Percentiles rank a stretch among this genome's conserved stretches.
Conservation (phyloP, 345 rosid species). For the Lepidium aucheri region DNA sequence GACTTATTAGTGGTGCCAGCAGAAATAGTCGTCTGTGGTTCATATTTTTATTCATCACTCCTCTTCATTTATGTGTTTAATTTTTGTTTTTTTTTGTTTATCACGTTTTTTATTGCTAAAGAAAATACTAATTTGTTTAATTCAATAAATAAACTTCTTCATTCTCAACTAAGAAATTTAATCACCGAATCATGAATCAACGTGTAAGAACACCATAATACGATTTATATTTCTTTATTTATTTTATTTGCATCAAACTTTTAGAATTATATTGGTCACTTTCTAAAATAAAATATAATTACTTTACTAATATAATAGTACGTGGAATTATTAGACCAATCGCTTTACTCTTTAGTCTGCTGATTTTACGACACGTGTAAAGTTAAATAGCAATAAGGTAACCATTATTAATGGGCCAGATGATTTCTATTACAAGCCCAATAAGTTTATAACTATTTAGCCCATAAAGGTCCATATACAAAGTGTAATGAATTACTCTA, state of each 20-base stretch:
- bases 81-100: too few relatives aligned
- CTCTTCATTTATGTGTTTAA: too few relatives aligned
- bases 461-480: background rate
- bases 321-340: too few relatives aligned
- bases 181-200: slow-evolving; percentile 7
- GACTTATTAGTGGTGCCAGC: slow-evolving; percentile 17
- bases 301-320: background rate
- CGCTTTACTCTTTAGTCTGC: too few relatives aligned
- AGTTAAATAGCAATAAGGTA: background rate
- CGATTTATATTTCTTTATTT: background rate
- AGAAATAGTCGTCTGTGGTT: slow-evolving; percentile 9
- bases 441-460: background rate
- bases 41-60: slow-evolving; percentile 18
- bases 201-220: background rate
- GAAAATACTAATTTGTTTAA: background rate
- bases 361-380: background rate
- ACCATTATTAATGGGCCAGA: background rate
- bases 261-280: background rate
- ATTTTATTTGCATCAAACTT: background rate
- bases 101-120: too few relatives aligned
- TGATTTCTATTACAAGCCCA: background rate
- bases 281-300: background rate
- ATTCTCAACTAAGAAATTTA: background rate
- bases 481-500: too few relatives aligned
- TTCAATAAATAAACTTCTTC: background rate